These are phyloP conservation scores for Plenodomus lindquistii DNA, from an alignment of 2,329 filamentous ascomycete species.

Conservation along the genomic window DNA sequence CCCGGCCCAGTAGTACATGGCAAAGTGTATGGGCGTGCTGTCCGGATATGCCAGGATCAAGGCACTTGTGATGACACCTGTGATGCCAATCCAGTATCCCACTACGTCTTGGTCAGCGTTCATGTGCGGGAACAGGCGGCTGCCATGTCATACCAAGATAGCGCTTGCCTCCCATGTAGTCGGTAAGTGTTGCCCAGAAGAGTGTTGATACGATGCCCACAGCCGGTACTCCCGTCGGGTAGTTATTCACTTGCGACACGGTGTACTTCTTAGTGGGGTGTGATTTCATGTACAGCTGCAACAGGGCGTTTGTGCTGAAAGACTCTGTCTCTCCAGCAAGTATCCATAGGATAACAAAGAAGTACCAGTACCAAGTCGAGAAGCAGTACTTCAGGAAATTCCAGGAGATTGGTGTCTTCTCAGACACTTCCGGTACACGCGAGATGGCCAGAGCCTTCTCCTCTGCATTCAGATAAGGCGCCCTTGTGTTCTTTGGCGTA, in stretches of 20 bases:
- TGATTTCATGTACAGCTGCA: conserved; percentile 56
- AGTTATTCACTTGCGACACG: conserved; percentile 57
- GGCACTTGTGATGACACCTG: conserved; percentile 63
- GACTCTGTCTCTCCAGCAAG: conserved; percentile 74
- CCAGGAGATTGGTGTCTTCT: conserved; percentile 52
- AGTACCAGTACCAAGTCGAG: conserved; percentile 66
- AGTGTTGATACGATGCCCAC: conserved; percentile 61
- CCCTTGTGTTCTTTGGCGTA: conserved; percentile 48
- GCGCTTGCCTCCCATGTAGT: conserved; percentile 65
- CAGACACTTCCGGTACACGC: conserved; percentile 49
- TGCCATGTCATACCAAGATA: conserved; percentile 54
- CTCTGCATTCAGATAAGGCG: conserved; percentile 47
- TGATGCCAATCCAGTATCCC: conserved; percentile 65
- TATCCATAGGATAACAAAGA: conserved; percentile 68
- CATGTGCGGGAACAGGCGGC: not conserved
- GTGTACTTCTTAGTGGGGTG: conserved; percentile 52
- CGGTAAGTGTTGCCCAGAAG: conserved; percentile 71
- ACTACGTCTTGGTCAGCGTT: conserved; percentile 19
- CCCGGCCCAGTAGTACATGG: conserved; percentile 71
- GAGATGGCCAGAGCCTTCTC: conserved; percentile 51
- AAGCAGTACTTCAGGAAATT: conserved; percentile 61
- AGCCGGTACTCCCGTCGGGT: conserved; percentile 57
- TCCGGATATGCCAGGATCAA: conserved; percentile 62
- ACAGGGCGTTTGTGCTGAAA: conserved; percentile 66
- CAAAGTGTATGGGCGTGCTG: conserved; percentile 62